Base-by-base conservation (phyloP, 2,329 filamentous ascomycete species). In the Alternaria viburni region DNA sequence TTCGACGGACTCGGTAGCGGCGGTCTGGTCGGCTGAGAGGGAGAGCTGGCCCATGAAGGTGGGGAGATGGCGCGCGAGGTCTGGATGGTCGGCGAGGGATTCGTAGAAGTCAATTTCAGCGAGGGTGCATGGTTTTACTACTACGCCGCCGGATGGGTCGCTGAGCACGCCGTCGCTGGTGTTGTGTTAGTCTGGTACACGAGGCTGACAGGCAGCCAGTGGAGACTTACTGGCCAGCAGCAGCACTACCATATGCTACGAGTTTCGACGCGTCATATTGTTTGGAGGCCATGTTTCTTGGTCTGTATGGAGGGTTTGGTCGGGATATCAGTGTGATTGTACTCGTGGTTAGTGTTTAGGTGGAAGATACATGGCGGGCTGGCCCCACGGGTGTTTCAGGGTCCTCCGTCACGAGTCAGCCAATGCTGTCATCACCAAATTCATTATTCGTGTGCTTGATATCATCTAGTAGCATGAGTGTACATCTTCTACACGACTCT, bases 81-180 rank as follows among this genome's bases (percentile, higher is more conserved):
- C 88, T 28, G 89, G 88, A 76, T 97, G 91, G 21, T 86, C 81
- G 26, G 89, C 76, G 25, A 83, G 90, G 43, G 89, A 88, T 78
- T 97, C 88, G 84, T 99, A 99, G 80, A 99, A 99, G 47, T 89
- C 86, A 72, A 98, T 89, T 82, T 99, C 96, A 67, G 89, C 86
- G 66, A 89, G 83, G 0, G 92, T 97, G 80, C 95, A 98, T 17
- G 96, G 96, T 81, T 99, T 99, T 77, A 97, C 93, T 78, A 99
- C 92, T 32, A 98, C 85, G 67, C 91, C 88, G 77, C 96, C 96
- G 57, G 92, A 89, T 59, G 87, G 85, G 75, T 97, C 93, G 77
- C 91, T 93, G 73, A 97, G 88, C 50, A 97, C 95, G 68, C 96
- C 96, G 70, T 96, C 94, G 82, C 94, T 97, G 76, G 41, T 57